These are phyloP conservation scores for Podosphaera aphanis DNA, from an alignment of 2,329 filamentous ascomycete genomes.

Conservation along the genomic window DNA sequence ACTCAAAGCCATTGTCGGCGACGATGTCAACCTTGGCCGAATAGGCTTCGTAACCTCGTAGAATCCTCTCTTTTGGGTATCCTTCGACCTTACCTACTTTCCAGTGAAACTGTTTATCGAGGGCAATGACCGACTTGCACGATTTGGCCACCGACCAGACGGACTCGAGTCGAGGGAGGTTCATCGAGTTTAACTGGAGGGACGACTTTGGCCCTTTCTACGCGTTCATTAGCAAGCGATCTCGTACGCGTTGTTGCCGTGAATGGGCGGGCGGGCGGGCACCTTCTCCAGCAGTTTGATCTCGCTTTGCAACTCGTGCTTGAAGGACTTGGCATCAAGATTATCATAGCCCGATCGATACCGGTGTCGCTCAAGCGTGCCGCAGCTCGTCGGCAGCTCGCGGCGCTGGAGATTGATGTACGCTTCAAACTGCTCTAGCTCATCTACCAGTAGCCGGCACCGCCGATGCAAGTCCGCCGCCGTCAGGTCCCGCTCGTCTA, in stretches of 20 bases:
- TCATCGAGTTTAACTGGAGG: conserved; percentile 40
- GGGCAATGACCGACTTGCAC: conserved; percentile 29
- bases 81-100: conserved; percentile 8
- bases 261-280: too few species aligned
- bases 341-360: conserved; percentile 11
- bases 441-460: conserved; percentile 18
- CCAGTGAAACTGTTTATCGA: conserved; percentile 32
- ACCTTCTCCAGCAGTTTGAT: conserved; percentile 24
- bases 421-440: conserved; percentile 22
- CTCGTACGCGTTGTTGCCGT: too few species aligned
- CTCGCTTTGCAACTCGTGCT: conserved; percentile 23
- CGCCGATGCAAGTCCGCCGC: conserved; percentile 13
- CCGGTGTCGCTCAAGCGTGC: background rate
- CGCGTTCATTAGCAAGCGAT: background rate
- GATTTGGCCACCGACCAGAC: conserved; percentile 39
- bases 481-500: background rate
- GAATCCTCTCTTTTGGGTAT: background rate
- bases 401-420: conserved; percentile 20
- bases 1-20: conserved; percentile 35
- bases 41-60: conserved; percentile 10
- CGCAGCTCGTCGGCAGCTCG: conserved; percentile 9
- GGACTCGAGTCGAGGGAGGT: conserved; percentile 38
- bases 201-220: conserved; percentile 15
- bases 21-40: conserved; percentile 34
- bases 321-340: conserved; percentile 26